phyloP scores from a whole-genome alignment of 805 yeast genomes.

The Torulaspora quercuum region DNA sequence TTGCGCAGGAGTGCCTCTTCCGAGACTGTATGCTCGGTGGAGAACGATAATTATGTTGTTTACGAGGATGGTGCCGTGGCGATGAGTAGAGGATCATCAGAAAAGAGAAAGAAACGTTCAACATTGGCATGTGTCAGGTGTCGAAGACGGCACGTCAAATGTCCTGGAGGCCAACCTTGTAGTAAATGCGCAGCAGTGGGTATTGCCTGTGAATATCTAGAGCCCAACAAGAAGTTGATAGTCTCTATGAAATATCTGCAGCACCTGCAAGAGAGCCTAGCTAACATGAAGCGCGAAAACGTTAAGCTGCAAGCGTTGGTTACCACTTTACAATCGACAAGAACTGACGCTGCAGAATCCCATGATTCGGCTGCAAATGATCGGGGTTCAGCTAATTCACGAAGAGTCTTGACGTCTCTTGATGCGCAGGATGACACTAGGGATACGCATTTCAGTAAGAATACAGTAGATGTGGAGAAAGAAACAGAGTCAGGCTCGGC shows the following conservation, averaged over 20 bases:
- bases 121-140: conserved; percentile 56
- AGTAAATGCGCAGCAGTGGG: conserved; percentile 54
- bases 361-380: not conserved
- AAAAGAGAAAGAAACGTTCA: conserved; percentile 24
- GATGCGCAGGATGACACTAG: conserved; percentile 3
- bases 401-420: conserved; percentile 2
- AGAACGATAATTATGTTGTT: conserved; percentile 1
- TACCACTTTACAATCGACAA: conserved; percentile 2
- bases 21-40: conserved; percentile 1
- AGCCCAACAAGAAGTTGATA: conserved; percentile 68
- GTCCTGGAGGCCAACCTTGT: conserved; percentile 79
- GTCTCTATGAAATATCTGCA: conserved; percentile 68
- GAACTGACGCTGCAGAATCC: not conserved
- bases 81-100: conserved; percentile 6
- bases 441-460: conserved; percentile 14
- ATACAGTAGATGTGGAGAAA: conserved; percentile 8
- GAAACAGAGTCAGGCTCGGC: not conserved
- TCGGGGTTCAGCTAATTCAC: not conserved
- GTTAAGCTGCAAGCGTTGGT: conserved; percentile 46
- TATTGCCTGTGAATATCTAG: conserved; percentile 64
- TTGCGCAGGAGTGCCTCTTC: not conserved
- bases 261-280: conserved; percentile 64
- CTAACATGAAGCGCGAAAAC: conserved; percentile 62
- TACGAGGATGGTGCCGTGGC: conserved; percentile 11
- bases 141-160: conserved; percentile 66